Conservation (phyloP, 2,329 filamentous ascomycete species). For the Xylaria sp. region DNA sequence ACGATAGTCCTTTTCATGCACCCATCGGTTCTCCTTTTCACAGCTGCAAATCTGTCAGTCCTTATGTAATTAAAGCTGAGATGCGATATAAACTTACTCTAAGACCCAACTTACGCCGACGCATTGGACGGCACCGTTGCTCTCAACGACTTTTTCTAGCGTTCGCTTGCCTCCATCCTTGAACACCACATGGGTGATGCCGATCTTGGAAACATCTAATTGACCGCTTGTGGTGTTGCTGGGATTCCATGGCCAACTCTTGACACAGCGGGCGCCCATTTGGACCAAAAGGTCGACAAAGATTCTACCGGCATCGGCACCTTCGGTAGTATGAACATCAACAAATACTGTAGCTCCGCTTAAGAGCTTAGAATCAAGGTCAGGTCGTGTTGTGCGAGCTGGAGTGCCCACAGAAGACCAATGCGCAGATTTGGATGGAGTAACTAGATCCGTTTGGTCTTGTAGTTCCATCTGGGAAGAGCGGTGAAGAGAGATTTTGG, state of each 20-base stretch:
- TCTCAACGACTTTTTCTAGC: constrained; percentile 80
- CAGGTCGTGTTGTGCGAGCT: constrained; percentile 64
- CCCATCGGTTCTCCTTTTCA: constrained; percentile 79
- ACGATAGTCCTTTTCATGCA: constrained; percentile 75
- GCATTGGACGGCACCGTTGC: constrained; percentile 79
- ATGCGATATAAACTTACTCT: constrained; percentile 69
- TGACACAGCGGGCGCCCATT: constrained; percentile 84
- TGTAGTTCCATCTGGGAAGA: constrained; percentile 48
- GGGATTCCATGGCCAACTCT: constrained; percentile 79
- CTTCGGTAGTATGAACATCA: constrained; percentile 84
- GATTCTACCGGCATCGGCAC: constrained; percentile 81
- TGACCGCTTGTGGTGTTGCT: constrained; percentile 51
- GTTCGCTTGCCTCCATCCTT: constrained; percentile 87
- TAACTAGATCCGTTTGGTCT: constrained; percentile 48
- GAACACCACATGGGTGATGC: constrained; percentile 89
- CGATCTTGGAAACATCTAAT: constrained; percentile 63
- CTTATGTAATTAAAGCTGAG: not conserved
- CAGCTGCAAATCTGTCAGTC: constrained; percentile 63
- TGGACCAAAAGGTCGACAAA: constrained; percentile 82
- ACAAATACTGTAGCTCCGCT: constrained; percentile 81
- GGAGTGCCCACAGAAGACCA: constrained; percentile 68
- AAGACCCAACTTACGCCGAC: constrained; percentile 90
- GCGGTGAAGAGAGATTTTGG: constrained; percentile 58
- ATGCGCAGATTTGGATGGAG: constrained; percentile 60
- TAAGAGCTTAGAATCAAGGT: constrained; percentile 65